Evolutionary conservation across 371 early-diverging fungal species (phyloP).

Genomic region (Mortierella sp.): DNA sequence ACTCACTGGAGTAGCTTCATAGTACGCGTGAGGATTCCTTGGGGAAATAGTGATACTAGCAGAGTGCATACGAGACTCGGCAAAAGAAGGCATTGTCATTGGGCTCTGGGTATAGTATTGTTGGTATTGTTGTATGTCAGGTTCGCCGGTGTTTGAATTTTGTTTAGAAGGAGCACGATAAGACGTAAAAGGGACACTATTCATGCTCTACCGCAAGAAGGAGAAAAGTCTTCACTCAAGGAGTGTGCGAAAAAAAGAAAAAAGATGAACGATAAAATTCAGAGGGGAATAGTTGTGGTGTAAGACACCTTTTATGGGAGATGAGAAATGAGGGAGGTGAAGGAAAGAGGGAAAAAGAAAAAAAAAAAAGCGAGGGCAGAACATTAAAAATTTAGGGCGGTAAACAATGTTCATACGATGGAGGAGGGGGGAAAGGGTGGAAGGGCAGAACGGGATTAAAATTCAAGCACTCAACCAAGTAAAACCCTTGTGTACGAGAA

Average conservation of each 20-base stretch:
- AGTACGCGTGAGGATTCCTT: slow-evolving; percentile 10
- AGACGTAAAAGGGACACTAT: slow-evolving; percentile 10
- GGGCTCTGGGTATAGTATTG: slow-evolving; percentile 11
- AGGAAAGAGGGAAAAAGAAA: neutral
- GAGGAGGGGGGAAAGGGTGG: neutral
- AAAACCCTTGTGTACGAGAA: neutral
- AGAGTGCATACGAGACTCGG: slow-evolving; percentile 3
- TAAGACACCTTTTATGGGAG: neutral
- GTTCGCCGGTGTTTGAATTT: slow-evolving; percentile 17
- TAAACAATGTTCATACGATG: neutral
- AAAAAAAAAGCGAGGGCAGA: neutral
- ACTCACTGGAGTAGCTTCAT: slow-evolving; percentile 1
- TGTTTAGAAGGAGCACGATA: slow-evolving; percentile 10
- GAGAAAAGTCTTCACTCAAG: slow-evolving; percentile 1
- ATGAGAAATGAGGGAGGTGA: neutral
- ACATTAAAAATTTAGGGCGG: neutral
- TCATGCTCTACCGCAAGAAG: neutral
- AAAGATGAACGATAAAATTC: neutral
- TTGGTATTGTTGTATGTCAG: neutral
- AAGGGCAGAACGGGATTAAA: slow-evolving; percentile 1
- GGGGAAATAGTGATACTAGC: slow-evolving; percentile 3
- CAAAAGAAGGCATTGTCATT: slow-evolving; percentile 10
- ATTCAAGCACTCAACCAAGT: neutral
- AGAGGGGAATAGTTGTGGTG: neutral
- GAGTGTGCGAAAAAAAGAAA: neutral